Base-by-base conservation (phyloP, 169 alveolate genomes). In the Plasmodium coatneyi region DNA sequence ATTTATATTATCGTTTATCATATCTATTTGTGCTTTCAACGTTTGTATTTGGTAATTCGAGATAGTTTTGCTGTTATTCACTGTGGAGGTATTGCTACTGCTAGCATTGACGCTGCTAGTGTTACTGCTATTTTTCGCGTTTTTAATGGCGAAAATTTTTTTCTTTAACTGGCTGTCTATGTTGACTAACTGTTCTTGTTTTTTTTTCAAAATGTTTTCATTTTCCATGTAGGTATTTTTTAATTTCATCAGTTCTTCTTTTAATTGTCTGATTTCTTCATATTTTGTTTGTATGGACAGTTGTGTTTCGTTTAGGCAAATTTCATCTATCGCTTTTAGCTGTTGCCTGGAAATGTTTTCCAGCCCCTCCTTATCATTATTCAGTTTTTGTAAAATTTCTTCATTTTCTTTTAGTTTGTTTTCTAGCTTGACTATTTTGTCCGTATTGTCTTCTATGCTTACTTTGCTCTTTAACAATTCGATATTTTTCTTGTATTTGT, bases 251-350 rank as follows among this genome's bases (percentile, higher is more conserved):
- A 84, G 52, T 49, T 84, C 93, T 32, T 84, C 93, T 41, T 84
- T 84, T 76, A 84, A 78, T 41, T 84, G 83, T 49, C 84, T 74
- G 80, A 84, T 84, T 76, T 84, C 93, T 30, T 84, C 93, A 84
- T 84, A 84, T 74, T 84, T 84, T 84, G 93, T 76, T 84, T 84
- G 93, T 84, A 84, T 84, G 14, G 93, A 84, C 66, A 84, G 41
- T 84, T 84, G 93, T 9, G 84, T 84, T 84, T 84, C 93, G 46
- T 84, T 84, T 74, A 84, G 79, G 66, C 93, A 84, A 28, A 84
- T 84, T 74, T 84, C 93, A 84, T 84, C 93, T 34, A 84, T 74
- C 10, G 93, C 93, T 84, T 84, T 84, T 76, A 84, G 60, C 28
- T 84, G 93, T 46, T 84, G 93, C 70, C 52, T 84, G 19, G 93